Evolutionary conservation across 352 stramenopile species (phyloP), one percentile per base, ranked within the genome.

Genomic region (Thraustochytrium sp.): DNA sequence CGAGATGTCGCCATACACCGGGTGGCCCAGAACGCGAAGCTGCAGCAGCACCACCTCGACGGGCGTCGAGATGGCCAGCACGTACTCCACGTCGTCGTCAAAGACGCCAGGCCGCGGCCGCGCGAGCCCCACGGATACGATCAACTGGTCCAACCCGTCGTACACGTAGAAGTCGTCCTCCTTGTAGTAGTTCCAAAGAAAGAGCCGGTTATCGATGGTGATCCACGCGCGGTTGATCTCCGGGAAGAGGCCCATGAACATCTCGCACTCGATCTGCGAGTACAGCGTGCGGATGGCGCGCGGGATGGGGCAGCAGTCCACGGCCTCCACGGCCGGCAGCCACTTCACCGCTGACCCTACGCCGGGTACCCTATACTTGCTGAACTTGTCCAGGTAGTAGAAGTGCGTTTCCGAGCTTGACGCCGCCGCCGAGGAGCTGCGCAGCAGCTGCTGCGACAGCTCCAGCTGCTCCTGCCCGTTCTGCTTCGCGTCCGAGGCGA

Each of bases 101-200:
- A 96, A 96, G 1, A 95, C 90, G n/a, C 91, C 92, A 0, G 89
- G 38, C 2, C 88, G 86, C 2, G 92, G 92, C 11, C 65, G 82
- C 3, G 87, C 83, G 37, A 96, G 86, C 0, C 89, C 91, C 44
- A 95, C 92, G 2, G 90, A 89, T 8, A 94, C 91, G 37, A 96
- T 88, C 3, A 91, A 88, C 77, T 96, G 91, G 76, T 96, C 92
- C 68, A 95, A 92, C 46, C 85, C 85, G 75, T 95, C 90, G 54
- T 93, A 95, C 36, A 91, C 87, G 9, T 88, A 88, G 55, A 96
- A 94, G 49, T 86, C 76, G 4, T 90, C 91, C 54, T 89, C 90
- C 53, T 93, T 88, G 11, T 89, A 90, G 87, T 96, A 96, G 85
- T 90, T 94, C 92, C 92, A 96, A 2, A 96, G 88, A 65, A 95